Percentiles rank a stretch among this genome's conserved stretches.
Evolutionary conservation across 176 grass and related monocot genomes (phyloP).

Genomic region (Melocanna baccifera): DNA sequence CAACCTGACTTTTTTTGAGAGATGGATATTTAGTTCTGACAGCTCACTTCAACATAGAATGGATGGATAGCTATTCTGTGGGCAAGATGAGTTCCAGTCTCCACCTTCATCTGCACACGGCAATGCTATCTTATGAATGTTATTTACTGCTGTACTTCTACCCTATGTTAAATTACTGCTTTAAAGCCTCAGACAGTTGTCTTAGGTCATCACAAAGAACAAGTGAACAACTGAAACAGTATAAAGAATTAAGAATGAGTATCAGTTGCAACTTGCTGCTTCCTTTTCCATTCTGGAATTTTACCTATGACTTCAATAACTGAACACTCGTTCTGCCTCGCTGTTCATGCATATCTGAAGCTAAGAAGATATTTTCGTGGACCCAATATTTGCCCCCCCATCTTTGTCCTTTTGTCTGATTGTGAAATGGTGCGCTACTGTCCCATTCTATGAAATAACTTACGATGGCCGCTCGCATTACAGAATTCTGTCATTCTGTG

Average conservation of each 20-base stretch:
- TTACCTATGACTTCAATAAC: neutral
- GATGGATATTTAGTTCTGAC: neutral
- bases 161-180: neutral
- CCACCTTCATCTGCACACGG: neutral
- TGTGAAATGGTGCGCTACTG: neutral
- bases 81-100: neutral
- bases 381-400: neutral
- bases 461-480: neutral
- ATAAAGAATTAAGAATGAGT: neutral
- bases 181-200: neutral
- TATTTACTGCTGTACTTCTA: neutral
- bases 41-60: neutral
- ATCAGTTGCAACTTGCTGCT: neutral
- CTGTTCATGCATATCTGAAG: constrained; percentile 9
- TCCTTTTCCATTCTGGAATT: neutral
- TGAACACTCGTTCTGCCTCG: neutral
- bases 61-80: neutral
- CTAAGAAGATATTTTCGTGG: constrained; percentile 15
- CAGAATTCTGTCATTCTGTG: neutral
- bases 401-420: neutral
- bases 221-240: neutral
- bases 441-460: neutral
- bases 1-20: neutral
- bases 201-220: neutral
- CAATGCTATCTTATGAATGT: neutral